Evolutionary conservation across 805 yeast species (phyloP).

Genomic region (Torulaspora microellipsoides): DNA sequence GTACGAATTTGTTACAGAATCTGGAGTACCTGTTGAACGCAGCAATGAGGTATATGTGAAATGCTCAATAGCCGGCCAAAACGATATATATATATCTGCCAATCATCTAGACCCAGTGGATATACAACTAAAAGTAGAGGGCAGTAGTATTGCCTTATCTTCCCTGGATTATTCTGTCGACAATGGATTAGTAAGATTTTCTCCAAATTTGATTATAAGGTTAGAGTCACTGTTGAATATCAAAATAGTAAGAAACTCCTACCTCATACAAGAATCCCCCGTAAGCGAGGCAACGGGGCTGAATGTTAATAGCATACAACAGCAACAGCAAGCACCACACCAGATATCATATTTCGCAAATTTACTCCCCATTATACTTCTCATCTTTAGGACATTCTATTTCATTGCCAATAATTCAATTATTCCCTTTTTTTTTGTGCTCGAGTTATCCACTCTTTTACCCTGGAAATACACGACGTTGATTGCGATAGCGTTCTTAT

Average conservation of each 20-base stretch:
- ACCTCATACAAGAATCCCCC: constrained; percentile 1
- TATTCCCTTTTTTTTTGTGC: constrained; percentile 18
- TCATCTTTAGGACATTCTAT: constrained; percentile 21
- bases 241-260: not conserved
- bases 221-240: constrained; percentile 14
- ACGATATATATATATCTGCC: constrained; percentile 21
- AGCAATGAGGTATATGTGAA: constrained; percentile 16
- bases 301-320: not conserved
- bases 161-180: constrained; percentile 15
- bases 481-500: constrained; percentile 12
- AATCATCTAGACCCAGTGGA: constrained; percentile 14
- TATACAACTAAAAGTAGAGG: constrained; percentile 8
- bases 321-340: not conserved
- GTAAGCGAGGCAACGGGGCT: not conserved
- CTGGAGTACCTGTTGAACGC: constrained; percentile 11
- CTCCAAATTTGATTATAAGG: constrained; percentile 13
- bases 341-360: constrained; percentile 1
- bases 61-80: constrained; percentile 24
- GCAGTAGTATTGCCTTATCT: constrained; percentile 10
- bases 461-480: constrained; percentile 16
- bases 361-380: constrained; percentile 12
- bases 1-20: constrained; percentile 13
- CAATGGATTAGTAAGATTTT: constrained; percentile 14
- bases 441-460: constrained; percentile 20
- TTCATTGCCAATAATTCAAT: constrained; percentile 21